Evolutionary conservation across 2,329 filamentous ascomycete species (phyloP).

Genomic region (Phaeosphaeria sp.): DNA sequence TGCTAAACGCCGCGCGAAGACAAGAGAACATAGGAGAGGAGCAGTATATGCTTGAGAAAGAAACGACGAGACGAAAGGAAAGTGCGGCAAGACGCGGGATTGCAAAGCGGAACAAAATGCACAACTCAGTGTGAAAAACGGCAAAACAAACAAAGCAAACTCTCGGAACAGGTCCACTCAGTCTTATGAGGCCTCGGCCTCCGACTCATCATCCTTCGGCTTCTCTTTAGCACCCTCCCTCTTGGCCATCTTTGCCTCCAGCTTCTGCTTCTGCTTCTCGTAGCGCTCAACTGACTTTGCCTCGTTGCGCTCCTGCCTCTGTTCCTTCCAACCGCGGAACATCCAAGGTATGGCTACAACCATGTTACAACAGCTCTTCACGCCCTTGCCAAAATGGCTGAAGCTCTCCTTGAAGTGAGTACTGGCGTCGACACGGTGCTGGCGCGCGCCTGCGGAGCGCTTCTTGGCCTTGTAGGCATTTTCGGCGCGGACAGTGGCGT

Average conservation of each 20-base stretch:
- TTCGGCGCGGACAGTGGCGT: neutral
- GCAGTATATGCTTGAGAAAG: neutral
- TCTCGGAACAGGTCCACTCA: neutral
- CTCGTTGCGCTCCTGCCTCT: neutral
- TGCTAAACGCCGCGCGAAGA: neutral
- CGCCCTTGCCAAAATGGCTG: neutral
- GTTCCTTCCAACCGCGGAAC: neutral
- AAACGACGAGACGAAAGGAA: neutral
- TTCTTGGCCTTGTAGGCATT: neutral
- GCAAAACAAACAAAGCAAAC: neutral
- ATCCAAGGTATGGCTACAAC: neutral
- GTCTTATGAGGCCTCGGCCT: neutral
- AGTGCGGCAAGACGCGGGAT: neutral
- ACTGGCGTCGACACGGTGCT: neutral
- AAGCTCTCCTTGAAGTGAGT: neutral
- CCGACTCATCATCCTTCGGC: neutral
- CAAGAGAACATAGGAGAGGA: neutral
- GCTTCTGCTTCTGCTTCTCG: neutral
- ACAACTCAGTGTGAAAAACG: neutral
- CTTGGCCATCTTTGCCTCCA: neutral
- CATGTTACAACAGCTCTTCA: neutral
- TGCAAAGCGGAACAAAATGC: neutral
- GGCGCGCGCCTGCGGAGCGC: neutral
- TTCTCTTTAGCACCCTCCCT: neutral
- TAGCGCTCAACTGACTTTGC: neutral